Base-by-base conservation (phyloP, 2,329 filamentous ascomycete species). In the Colletotrichum sp. region DNA sequence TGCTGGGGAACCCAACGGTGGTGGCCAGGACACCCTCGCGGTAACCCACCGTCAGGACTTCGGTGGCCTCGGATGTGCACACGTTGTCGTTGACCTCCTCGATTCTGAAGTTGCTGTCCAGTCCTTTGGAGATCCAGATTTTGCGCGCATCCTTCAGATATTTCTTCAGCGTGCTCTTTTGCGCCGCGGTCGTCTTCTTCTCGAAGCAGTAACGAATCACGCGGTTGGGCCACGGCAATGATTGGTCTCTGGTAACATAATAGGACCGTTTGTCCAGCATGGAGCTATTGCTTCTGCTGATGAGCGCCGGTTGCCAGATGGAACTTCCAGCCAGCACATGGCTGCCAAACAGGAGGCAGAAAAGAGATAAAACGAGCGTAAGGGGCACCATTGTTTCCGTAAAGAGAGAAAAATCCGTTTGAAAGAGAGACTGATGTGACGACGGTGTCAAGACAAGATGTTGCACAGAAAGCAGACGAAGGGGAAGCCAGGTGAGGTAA, bases 41-140 rank as follows among this genome's bases (percentile, higher is more conserved):
- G 44, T 52, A 52, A 18, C 2, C 1, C 10, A 52, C 44, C n/a
- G 12, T 65, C 32, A 77, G 68, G 16, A 75, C 28, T 48, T 62
- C 65, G 39, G 13, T 66, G 28, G 70, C 73, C 15, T 79, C 44
- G 22, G 39, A 52, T 18, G 70, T 34, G 48, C 73, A 68, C 16
- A 62, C 72, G 44, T 60, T 69, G 48, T 16, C n/a, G 8, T n/a
- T n/a, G 36, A 75, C 75, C 34, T 79, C 72, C 68, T 67, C 30
- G 72, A 72, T 75, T 64, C 68, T 68, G 72, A 78, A 78, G 68
- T 59, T 74, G n/a, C 52, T 22, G n/a, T 66, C 59, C 26, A 69
- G 71, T 15, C 55, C 67, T 52, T 52, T 52, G 18, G 44, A 52
- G 44, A 52, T 52, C 44, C 44, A 52, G n/a, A 52, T 52, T 18